Evolutionary conservation across 306 rosid species (phyloP), one percentile per base, ranked within the genome.

Genomic region (Citrullus colocynthis): DNA sequence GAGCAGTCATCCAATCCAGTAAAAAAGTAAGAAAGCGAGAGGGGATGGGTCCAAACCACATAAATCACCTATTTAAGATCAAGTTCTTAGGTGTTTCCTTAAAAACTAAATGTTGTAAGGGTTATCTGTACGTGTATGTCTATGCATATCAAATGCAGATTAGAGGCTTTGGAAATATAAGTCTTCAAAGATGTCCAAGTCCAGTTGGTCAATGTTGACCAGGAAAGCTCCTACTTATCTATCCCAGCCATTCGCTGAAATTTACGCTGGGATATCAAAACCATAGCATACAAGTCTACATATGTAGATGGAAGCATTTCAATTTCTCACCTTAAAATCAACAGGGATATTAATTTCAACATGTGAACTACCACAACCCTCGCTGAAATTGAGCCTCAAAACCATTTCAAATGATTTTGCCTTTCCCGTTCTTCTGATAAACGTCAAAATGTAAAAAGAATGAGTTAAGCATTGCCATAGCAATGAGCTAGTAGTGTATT

Each of bases 331-430:
- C 92, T 83, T 82, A 86, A 88, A 92, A 85, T 95, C 96, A 52
- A 95, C 79, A 0, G 92, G 96, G 82, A 91, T 77, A 66, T 87
- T 91, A 60, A 90, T 83, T 88, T 90, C 91, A 41, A 79, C 82
- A 48, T 85, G 76, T 18, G 88, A 84, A 79, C 97, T 89, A 57
- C 91, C 90, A 48, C 99, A 95, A 80, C 99, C 97, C 58, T 92
- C 93, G 17, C 93, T 85, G 77, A 90, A 95, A 83, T 86, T 88
- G 89, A 95, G 82, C 79, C 87, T 92, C 85, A 95, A 87, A 78
- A 88, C 92, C 90, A 95, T 80, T 81, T 95, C 97, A 83, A 95
- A 85, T 78, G 93, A 84, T 86, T 88, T 95, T 62, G 84, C 56
- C 51, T 62, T 82, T 34, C 77, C 76, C 10, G 99, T 95, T 86